Percentiles rank a stretch among this genome's conserved stretches.
Evolutionary conservation across 441 rosid species (phyloP).

Genomic region (Gossypium lobatum): DNA sequence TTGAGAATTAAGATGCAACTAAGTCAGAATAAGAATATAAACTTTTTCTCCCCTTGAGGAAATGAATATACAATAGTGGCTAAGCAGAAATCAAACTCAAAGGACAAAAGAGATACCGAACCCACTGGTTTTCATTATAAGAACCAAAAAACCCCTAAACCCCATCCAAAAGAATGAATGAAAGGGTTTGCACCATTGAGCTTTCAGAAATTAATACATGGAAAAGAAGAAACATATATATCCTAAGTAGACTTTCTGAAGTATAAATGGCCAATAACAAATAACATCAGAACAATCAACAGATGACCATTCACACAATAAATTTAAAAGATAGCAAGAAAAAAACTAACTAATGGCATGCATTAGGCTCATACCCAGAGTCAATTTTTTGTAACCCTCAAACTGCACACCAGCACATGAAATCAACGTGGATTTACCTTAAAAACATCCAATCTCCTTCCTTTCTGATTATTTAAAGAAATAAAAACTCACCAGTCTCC

Average conservation of each 20-base stretch:
- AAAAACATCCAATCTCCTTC: background rate
- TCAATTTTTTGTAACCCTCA: background rate
- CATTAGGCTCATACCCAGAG: background rate
- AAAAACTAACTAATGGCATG: background rate
- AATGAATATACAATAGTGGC: background rate
- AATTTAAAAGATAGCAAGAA: background rate
- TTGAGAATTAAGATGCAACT: constrained; percentile 7
- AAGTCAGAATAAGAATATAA: constrained; percentile 9
- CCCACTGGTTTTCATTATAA: background rate
- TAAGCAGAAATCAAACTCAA: background rate
- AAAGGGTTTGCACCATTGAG: background rate
- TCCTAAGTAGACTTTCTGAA: background rate
- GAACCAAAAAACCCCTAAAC: background rate
- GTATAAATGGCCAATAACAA: background rate
- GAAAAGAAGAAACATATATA: background rate
- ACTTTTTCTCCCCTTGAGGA: background rate
- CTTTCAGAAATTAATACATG: background rate
- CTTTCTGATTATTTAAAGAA: background rate
- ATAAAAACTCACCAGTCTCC: background rate
- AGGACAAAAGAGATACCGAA: background rate
- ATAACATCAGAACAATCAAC: background rate
- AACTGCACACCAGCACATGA: background rate
- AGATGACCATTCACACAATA: background rate
- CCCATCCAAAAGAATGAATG: background rate
- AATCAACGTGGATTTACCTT: background rate